phyloP scores from a whole-genome alignment of 352 stramenopile species.

The Phytophthora quininea region DNA sequence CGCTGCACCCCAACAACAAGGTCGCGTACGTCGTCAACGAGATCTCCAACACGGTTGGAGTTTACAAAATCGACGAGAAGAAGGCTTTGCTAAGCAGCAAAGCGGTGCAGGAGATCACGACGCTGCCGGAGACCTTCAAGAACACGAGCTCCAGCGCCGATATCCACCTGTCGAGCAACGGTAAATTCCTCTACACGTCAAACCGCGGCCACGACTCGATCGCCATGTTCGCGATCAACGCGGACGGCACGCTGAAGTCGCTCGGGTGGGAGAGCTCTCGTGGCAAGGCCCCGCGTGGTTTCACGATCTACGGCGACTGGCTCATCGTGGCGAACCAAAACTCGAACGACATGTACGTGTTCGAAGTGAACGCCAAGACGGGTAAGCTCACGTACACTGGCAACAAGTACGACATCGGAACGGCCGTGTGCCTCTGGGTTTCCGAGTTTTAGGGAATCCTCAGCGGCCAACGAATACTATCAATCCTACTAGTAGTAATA shows the following conservation, averaged over 20 bases:
- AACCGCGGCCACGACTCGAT: conserved; percentile 69
- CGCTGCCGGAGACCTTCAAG: conserved; percentile 44
- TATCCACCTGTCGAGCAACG: conserved; percentile 58
- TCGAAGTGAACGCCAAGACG: conserved; percentile 47
- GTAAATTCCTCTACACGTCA: conserved; percentile 68
- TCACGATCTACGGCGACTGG: conserved; percentile 52
- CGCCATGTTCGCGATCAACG: conserved; percentile 54
- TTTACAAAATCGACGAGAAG: conserved; percentile 47
- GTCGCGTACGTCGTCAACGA: conserved; percentile 71
- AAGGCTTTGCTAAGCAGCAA: conserved; percentile 26
- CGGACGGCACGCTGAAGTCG: conserved; percentile 36
- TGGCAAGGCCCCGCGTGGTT: conserved; percentile 50
- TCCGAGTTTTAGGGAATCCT: conserved; percentile 20
- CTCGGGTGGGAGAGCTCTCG: conserved; percentile 49
- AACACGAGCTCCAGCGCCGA: conserved; percentile 41
- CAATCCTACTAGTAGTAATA: too few relatives aligned
- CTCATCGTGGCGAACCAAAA: conserved; percentile 72
- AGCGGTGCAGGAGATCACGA: conserved; percentile 59
- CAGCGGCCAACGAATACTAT: conserved; percentile 1
- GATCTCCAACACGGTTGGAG: conserved; percentile 63
- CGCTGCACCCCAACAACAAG: conserved; percentile 47
- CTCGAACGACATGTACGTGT: conserved; percentile 63
- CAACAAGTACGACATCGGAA: conserved; percentile 45
- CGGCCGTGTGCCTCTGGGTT: conserved; percentile 48
- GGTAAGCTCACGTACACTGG: conserved; percentile 49